Conservation (phyloP, 257 asterid species). For the Solanum lignicaule region DNA sequence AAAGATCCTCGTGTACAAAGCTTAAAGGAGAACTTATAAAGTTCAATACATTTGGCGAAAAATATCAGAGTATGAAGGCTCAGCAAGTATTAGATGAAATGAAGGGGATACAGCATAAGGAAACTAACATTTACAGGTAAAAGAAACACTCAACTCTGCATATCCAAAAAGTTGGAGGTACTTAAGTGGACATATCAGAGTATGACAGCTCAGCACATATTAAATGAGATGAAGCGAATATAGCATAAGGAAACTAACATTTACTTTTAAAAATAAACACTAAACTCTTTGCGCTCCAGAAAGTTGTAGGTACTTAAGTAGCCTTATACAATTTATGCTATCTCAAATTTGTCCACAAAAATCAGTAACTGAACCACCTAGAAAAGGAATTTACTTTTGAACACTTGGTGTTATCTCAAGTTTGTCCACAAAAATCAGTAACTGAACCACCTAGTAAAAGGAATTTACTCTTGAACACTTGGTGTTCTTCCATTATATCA, state of each 20-base stretch:
- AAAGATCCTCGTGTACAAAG: not conserved
- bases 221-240: not conserved
- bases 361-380: not conserved
- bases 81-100: not conserved
- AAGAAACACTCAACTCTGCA: not conserved
- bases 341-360: not conserved
- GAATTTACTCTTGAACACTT: not conserved
- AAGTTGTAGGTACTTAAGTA: not conserved
- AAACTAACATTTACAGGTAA: not conserved
- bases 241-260: not conserved
- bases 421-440: not conserved
- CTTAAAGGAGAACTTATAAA: not conserved
- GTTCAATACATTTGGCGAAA: not conserved
- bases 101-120: not conserved
- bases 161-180: not conserved
- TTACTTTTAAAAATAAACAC: not conserved
- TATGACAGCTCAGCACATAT: not conserved
- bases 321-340: not conserved
- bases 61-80: not conserved
- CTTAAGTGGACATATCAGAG: not conserved
- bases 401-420: not conserved
- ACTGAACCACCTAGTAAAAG: not conserved
- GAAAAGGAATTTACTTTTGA: not conserved
- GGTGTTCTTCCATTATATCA: not conserved
- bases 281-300: not conserved